Base-by-base conservation (phyloP, 2,329 filamentous ascomycete genomes). In the Colletotrichum euphorbiae region DNA sequence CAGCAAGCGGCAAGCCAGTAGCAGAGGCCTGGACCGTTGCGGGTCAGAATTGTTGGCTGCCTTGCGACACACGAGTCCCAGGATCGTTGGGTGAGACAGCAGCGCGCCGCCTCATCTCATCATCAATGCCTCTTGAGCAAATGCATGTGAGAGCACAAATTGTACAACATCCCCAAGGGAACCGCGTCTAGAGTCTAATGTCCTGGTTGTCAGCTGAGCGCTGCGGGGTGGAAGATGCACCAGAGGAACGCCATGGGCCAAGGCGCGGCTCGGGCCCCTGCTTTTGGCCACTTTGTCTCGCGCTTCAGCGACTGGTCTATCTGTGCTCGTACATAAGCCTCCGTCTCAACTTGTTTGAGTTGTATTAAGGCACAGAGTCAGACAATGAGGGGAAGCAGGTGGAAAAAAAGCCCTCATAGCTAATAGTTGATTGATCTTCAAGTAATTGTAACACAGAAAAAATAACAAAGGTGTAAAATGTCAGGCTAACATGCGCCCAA, bases 261-360 rank as follows among this genome's bases (percentile, higher is more conserved):
- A 58, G 50, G 12, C 42, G 13, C n/a, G 40, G 24, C 65, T 65
- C 61, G 65, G 65, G 61, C 61, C 65, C 54, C 61, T 50, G 61
- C 65, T 46, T 65, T 54, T 59, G 65, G 61, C 46, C 61, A 54
- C 61, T 40, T 28, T 42, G 54, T 33, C 50, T 54, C 15, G 31
- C 52, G 54, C 52, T 43, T 31, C 51, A 19, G 12, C 46, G 43
- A 45, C 51, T 63, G 65, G 48, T 24, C 51, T 24, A 60, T 59
- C 65, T 50, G 65, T 68, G 65, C 65, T 48, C 61, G 7, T 50
- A 55, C 65, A 68, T 65, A 68, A 65, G 65, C 61, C 65, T 55
- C 15, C 65, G 54, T 68, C 65, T 68, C 65, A 68, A 68, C 65
- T 55, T 68, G 65, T 68, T 68, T 68, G 65, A 68, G 65, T 65